phyloP scores from a whole-genome alignment of 768 basidiomycete species.

The Strobilomyces echinocephalus region DNA sequence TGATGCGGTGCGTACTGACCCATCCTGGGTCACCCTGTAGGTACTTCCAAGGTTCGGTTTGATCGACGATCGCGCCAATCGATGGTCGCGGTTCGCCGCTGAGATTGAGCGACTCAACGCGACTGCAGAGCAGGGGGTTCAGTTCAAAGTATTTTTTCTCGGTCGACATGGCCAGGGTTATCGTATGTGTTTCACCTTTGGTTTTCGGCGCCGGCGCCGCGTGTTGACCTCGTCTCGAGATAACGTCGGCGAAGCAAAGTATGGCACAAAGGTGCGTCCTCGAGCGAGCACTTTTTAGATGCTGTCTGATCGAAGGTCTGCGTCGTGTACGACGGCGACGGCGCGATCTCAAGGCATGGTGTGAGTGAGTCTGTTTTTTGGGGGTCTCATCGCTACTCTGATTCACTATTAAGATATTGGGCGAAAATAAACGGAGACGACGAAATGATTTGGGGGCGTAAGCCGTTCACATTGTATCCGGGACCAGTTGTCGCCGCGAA shows the following conservation, averaged over 20 bases:
- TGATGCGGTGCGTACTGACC: no score
- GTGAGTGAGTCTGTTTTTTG: constrained; percentile 39
- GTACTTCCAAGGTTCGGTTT: no score
- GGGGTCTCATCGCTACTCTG: background rate
- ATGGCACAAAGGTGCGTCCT: constrained; percentile 44
- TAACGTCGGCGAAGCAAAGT: constrained; percentile 64
- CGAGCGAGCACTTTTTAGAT: background rate
- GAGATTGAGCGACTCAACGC: constrained; percentile 39
- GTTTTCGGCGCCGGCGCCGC: no score
- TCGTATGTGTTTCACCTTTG: constrained; percentile 10
- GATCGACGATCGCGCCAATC: no score
- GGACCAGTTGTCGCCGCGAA: no score
- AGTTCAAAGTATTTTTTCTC: constrained; percentile 56
- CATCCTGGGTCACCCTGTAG: no score
- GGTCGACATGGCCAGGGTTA: constrained; percentile 68
- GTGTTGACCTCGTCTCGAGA: constrained; percentile 35
- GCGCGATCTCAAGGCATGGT: constrained; percentile 44
- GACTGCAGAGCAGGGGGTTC: constrained; percentile 7
- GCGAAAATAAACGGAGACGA: constrained; percentile 60
- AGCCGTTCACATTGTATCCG: no score
- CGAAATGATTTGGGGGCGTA: constrained; percentile 34
- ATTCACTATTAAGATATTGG: constrained; percentile 47
- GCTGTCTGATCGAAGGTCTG: background rate
- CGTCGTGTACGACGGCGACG: no score
- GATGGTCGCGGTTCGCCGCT: no score